Conservation (phyloP, 208 protist genomes). For the Crithidia brevicula region DNA sequence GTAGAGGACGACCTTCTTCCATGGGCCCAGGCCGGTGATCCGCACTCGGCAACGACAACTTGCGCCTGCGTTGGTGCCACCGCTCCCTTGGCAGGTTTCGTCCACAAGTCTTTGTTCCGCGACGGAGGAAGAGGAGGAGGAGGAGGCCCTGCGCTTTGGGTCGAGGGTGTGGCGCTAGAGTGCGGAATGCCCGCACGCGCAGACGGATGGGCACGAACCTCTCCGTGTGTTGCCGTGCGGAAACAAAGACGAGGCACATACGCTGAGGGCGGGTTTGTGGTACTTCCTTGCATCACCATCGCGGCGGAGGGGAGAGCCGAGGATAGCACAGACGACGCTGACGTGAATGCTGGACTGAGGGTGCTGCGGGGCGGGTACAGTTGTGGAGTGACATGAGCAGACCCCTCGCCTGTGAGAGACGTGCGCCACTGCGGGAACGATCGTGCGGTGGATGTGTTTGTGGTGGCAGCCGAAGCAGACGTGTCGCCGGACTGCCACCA, state of each 20-base stretch:
- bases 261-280: neutral
- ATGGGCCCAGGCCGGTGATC: no score
- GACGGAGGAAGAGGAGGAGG: conserved; percentile 2
- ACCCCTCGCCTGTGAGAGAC: neutral
- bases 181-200: neutral
- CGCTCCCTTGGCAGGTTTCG: neutral
- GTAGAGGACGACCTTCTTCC: no score
- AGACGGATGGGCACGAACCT: neutral
- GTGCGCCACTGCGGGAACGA: conserved; percentile 8
- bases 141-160: neutral
- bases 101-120: conserved; percentile 16
- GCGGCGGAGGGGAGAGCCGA: neutral
- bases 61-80: neutral
- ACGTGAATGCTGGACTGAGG: neutral
- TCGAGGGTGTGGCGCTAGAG: neutral
- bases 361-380: conserved; percentile 6
- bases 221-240: neutral
- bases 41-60: neutral
- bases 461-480: neutral
- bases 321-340: neutral
- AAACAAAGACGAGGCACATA: conserved; percentile 16
- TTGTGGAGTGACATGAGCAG: conserved; percentile 1
- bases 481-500: neutral
- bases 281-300: no score
- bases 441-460: neutral